Evolutionary conservation across 2,329 filamentous ascomycete genomes (phyloP), one percentile per base, ranked within the genome.

Genomic region (Fonsecaea pugnacius): DNA sequence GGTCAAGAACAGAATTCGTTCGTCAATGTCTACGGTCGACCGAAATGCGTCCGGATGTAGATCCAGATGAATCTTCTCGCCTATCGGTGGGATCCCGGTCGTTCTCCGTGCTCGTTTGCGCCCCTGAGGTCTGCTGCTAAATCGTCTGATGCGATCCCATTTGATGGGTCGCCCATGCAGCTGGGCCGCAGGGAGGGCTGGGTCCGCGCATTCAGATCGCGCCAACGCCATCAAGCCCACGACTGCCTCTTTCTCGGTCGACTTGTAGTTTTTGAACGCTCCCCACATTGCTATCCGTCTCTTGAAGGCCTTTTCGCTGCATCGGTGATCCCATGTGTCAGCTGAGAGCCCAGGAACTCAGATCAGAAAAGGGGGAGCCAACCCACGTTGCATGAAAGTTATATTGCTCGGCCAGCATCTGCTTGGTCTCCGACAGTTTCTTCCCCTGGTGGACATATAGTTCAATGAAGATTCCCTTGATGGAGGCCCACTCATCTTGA

Each of bases 281-380:
- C 51, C 43, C 60, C 60, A 58, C 27, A 52, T 16, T 21, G 24
- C 38, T 16, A 62, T 62, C 30, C 60, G 60, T 36, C 60, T 57
- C 46, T 62, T 58, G 43, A 58, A 62, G 14, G 60, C 60, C 53
- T 62, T 62, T 46, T 62, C 60, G 6, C 60, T 62, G 53, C 21
- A 50, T 38, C 7, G 5, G 9, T 6, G 35, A 27, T 32, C 43
- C 21, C 12, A 27, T 27, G 27, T 24, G 12, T 62, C 7, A 51
- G 57, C 40, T 3, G 27, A 27, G 43, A 30, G 27, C 6, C 16
- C n/a, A 7, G 14, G 16, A 4, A 48, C 16, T 6, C 36, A 6
- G 14, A n/a, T 40, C 36, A 40, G 5, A 40, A 3, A 18, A 18
- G 35, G 46, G 21, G 12, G 51, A 54, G 36, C 12, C 27, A 38